Percentiles rank a stretch among this genome's conserved stretches.
Evolutionary conservation across 495 filamentous ascomycete genomes (phyloP).

Genomic region (Xylaria palmicola): DNA sequence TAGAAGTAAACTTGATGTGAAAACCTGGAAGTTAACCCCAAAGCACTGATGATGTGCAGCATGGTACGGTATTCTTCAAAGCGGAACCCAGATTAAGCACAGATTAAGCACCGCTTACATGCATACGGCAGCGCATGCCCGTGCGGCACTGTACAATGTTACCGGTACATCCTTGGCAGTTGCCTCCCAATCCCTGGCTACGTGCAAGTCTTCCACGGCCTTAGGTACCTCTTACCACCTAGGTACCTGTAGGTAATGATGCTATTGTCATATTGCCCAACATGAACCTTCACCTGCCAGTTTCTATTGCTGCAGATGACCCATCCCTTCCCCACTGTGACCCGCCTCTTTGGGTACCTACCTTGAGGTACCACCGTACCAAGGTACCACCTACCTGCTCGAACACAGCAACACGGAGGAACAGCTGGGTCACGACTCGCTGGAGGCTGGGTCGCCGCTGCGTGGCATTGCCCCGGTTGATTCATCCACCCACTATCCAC

Average conservation of each 20-base stretch:
- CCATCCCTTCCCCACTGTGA: conserved; percentile 8
- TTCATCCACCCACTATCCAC: conserved; percentile 5
- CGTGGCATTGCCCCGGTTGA: conserved; percentile 16
- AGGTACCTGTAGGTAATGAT: too few relatives aligned
- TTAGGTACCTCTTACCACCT: conserved; percentile 4
- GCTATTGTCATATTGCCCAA: too few relatives aligned
- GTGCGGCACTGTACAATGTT: too few relatives aligned
- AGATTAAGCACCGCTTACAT: too few relatives aligned
- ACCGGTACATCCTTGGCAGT: too few relatives aligned
- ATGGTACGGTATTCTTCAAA: background rate
- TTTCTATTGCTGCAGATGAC: background rate
- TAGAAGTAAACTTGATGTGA: too few relatives aligned
- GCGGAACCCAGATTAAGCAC: too few relatives aligned
- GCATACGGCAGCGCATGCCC: too few relatives aligned
- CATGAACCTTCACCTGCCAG: background rate
- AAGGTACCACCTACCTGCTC: background rate
- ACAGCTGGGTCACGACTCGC: background rate
- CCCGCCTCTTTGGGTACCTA: conserved; percentile 7
- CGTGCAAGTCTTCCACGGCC: background rate
- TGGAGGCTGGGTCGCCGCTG: background rate
- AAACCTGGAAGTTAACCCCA: too few relatives aligned
- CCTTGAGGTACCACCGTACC: background rate
- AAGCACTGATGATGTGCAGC: too few relatives aligned
- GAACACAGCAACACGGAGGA: background rate
- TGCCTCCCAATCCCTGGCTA: background rate